A percentile compares a stretch with the other conserved stretches of the same genome.
Conservation (phyloP, 1,139 yeast species). For the Yamadazyma mexicana region DNA sequence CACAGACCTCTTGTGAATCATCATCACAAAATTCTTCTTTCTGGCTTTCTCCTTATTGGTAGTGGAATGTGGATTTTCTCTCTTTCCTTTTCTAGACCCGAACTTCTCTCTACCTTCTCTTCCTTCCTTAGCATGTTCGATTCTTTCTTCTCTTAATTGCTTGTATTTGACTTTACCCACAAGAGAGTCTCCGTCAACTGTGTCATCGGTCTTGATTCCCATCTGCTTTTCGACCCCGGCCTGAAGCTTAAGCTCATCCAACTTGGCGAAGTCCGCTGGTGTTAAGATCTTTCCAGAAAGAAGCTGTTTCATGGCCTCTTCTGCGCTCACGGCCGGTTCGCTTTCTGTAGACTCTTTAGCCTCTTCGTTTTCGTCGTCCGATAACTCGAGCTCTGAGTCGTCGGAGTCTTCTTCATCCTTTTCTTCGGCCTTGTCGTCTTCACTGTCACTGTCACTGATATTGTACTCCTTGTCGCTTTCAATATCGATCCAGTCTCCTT, state of each 20-base stretch:
- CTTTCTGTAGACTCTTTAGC: too few species aligned
- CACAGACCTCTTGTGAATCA: slow-evolving; percentile 91
- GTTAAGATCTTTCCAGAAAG: slow-evolving; percentile 80
- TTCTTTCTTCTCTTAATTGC: slow-evolving; percentile 84
- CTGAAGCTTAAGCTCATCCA: slow-evolving; percentile 79
- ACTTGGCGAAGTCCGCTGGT: slow-evolving; percentile 95
- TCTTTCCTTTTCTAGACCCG: slow-evolving; percentile 83
- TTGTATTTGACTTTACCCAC: slow-evolving; percentile 86
- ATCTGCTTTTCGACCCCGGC: slow-evolving; percentile 81
- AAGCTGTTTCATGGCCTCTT: slow-evolving; percentile 57
- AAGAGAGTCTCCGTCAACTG: slow-evolving; percentile 75
- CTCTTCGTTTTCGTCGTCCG: slow-evolving; percentile 5
- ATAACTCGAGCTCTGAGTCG: slow-evolving; percentile 7
- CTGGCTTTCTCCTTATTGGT: slow-evolving; percentile 95
- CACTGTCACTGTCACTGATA: slow-evolving; percentile 51
- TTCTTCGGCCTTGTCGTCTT: slow-evolving; percentile 23
- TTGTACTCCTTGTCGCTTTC: slow-evolving; percentile 58
- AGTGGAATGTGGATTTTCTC: slow-evolving; percentile 80
- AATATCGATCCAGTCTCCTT: slow-evolving; percentile 61
- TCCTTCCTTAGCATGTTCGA: slow-evolving; percentile 86
- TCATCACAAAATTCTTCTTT: slow-evolving; percentile 98
- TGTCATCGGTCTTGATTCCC: slow-evolving; percentile 74
- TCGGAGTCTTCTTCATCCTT: slow-evolving; percentile 25
- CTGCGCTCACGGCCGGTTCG: slow-evolving; percentile 28
- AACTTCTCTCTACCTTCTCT: slow-evolving; percentile 89